Percentiles rank a stretch among this genome's conserved stretches.
Evolutionary conservation across 352 stramenopile genomes (phyloP).

Genomic region (Phytophthora multivora): DNA sequence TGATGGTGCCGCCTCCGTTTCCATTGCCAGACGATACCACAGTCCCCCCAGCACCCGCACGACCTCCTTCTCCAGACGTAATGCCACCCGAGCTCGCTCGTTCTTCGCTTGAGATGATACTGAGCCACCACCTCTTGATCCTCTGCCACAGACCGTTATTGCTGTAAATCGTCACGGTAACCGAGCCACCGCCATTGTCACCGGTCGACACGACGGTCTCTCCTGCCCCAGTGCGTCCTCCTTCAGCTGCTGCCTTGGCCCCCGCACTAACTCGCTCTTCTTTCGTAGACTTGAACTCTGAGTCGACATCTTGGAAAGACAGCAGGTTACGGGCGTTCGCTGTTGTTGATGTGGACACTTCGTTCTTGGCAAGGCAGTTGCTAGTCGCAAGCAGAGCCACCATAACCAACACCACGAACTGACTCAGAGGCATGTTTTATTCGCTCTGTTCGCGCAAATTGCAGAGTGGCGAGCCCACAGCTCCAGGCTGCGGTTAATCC

Average conservation of each 20-base stretch:
- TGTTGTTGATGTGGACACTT: not conserved
- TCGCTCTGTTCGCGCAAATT: constrained; percentile 3
- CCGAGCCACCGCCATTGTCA: constrained; percentile 6
- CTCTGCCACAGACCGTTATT: constrained; percentile 24
- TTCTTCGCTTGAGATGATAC: constrained; percentile 4
- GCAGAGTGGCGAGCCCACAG: constrained; percentile 2
- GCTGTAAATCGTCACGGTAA: constrained; percentile 18
- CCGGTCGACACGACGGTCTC: constrained; percentile 3
- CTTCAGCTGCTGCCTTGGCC: constrained; percentile 11
- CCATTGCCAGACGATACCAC: constrained; percentile 7
- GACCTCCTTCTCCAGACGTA: constrained; percentile 11
- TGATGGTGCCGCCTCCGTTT: constrained; percentile 20
- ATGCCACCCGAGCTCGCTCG: constrained; percentile 1
- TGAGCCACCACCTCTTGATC: constrained; percentile 20
- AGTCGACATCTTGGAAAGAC: constrained; percentile 10
- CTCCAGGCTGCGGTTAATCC: not conserved
- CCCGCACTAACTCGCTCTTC: constrained; percentile 14
- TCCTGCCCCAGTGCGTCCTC: constrained; percentile 15
- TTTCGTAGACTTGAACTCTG: constrained; percentile 3
- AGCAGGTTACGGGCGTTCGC: constrained; percentile 1
- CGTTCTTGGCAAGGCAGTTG: not conserved
- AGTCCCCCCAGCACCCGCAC: constrained; percentile 3
- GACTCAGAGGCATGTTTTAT: constrained; percentile 6
- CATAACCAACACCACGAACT: constrained; percentile 5
- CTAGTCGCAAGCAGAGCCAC: constrained; percentile 1